These are phyloP conservation scores for Colletotrichum orchidophilum DNA, from an alignment of 2,329 filamentous ascomycete genomes.

Conservation along the genomic window DNA sequence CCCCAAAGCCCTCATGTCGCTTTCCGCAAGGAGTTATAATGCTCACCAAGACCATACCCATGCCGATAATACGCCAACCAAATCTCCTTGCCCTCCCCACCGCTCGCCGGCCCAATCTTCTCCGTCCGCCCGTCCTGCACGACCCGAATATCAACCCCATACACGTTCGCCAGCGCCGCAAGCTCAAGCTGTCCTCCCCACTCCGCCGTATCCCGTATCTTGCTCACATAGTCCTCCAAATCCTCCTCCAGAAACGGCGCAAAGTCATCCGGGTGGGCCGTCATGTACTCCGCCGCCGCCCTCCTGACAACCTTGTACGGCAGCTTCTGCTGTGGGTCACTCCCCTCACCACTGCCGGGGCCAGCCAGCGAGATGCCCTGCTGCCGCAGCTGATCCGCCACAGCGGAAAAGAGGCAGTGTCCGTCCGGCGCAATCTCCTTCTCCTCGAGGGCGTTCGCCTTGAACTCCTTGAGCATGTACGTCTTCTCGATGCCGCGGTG, in stretches of 20 bases:
- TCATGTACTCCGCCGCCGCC: constrained; percentile 82
- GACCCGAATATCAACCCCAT: constrained; percentile 83
- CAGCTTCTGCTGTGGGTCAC: constrained; percentile 35
- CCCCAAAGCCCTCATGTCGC: constrained; percentile 33
- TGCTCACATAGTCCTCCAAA: constrained; percentile 75
- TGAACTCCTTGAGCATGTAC: constrained; percentile 75
- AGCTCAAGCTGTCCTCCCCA: constrained; percentile 97
- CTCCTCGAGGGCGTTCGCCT: constrained; percentile 72
- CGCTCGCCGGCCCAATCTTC: constrained; percentile 68
- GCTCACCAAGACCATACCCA: constrained; percentile 92
- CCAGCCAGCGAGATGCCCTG: constrained; percentile 54
- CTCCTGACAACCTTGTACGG: constrained; percentile 75
- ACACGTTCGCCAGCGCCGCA: constrained; percentile 82
- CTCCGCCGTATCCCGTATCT: constrained; percentile 87
- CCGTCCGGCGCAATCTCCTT: constrained; percentile 88
- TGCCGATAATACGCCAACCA: constrained; percentile 97
- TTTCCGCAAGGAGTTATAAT: constrained; percentile 89
- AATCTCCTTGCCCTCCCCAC: constrained; percentile 54
- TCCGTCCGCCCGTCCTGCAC: constrained; percentile 86
- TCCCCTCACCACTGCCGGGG: background rate
- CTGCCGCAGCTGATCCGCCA: constrained; percentile 82
- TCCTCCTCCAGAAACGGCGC: constrained; percentile 87
- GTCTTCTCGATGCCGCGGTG: constrained; percentile 75
- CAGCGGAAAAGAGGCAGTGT: constrained; percentile 92
- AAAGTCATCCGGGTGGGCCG: constrained; percentile 80